Conservation (phyloP, 139 green algal species). For the Eudorina sp. region DNA sequence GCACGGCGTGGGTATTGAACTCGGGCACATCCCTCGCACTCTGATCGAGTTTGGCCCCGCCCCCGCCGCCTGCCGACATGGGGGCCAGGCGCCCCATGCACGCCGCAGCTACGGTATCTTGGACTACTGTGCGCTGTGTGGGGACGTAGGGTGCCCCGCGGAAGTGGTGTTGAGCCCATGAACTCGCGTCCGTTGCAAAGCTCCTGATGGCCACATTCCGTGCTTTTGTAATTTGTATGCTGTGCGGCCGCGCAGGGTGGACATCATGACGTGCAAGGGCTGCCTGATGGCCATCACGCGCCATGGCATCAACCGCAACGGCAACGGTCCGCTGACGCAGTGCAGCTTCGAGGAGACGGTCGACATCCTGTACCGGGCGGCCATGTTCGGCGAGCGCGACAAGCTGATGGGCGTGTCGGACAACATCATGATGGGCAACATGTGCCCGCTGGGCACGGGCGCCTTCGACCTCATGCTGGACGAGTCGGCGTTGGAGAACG, state of each 20-base stretch:
- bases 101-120: too few relatives aligned
- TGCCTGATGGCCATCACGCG: constrained; percentile 99
- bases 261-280: constrained; percentile 93
- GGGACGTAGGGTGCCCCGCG: too few relatives aligned
- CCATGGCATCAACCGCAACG: constrained; percentile 98
- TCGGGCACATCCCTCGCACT: too few relatives aligned
- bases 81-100: too few relatives aligned
- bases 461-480: constrained; percentile 96
- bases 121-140: too few relatives aligned
- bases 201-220: too few relatives aligned
- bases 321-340: constrained; percentile 92
- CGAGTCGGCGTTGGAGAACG: constrained; percentile 88
- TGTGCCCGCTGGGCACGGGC: constrained; percentile 92
- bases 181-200: too few relatives aligned
- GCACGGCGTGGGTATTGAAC: too few relatives aligned
- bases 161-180: too few relatives aligned
- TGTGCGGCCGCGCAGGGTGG: constrained; percentile 35
- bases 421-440: constrained; percentile 98
- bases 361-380: constrained; percentile 93
- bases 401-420: constrained; percentile 86
- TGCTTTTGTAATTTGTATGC: too few relatives aligned
- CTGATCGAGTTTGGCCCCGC: too few relatives aligned
- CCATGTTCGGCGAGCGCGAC: constrained; percentile 67
- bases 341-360: constrained; percentile 99
- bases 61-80: too few relatives aligned